Conservation (phyloP, 768 basidiomycete genomes). For the Tephrocybe sp. region DNA sequence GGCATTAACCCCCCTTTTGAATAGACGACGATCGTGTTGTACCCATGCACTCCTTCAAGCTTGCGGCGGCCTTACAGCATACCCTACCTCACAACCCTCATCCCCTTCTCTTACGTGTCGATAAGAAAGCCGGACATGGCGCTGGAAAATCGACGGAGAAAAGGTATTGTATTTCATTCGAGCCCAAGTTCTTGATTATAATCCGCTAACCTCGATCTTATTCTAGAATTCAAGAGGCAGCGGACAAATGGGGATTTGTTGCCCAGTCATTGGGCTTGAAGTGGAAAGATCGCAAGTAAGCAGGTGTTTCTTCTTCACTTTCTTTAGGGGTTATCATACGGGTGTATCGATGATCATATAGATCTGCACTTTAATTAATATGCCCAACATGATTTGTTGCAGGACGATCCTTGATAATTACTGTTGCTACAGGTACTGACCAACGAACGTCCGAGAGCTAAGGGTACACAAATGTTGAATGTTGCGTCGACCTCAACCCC, state of each 20-base stretch:
- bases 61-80: conserved; percentile 76
- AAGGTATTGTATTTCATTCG: conserved; percentile 33
- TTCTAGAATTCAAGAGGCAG: conserved; percentile 67
- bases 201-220: conserved; percentile 5
- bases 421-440: too few species aligned
- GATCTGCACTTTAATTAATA: not conserved
- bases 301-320: conserved; percentile 9
- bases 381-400: too few species aligned
- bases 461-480: too few species aligned
- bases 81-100: conserved; percentile 59
- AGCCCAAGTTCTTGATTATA: not conserved
- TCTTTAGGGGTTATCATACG: conserved; percentile 8
- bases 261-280: conserved; percentile 60
- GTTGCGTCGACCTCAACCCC: too few species aligned
- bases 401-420: too few species aligned
- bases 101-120: conserved; percentile 73
- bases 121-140: conserved; percentile 80
- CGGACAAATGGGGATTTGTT: conserved; percentile 77
- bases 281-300: conserved; percentile 28
- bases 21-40: conserved; percentile 86
- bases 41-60: conserved; percentile 82
- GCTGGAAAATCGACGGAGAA: conserved; percentile 76
- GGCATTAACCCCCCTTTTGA: not conserved
- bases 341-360: not conserved
- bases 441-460: too few species aligned